Base-by-base conservation (phyloP, 192 early-diverging fungal species). In the Phlyctochytrium planicorne region DNA sequence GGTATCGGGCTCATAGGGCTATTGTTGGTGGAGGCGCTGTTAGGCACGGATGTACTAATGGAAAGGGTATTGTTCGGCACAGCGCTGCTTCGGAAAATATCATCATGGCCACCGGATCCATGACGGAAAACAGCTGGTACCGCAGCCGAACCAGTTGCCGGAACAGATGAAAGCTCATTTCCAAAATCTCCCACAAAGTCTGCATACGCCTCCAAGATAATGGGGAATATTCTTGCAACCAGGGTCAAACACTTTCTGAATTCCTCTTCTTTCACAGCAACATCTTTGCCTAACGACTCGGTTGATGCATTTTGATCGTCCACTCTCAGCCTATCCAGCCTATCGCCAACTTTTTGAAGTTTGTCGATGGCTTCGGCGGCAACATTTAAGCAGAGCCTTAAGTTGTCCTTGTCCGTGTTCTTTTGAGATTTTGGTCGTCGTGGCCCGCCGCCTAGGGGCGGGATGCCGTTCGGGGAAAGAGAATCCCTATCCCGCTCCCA, bases 331-430 rank as follows among this genome's bases (percentile, higher is more conserved):
- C 60, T 57, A 27, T 32, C 52, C 24, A 72, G 33, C 2, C 64
- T 50, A 27, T 72, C 70, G 23, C 65, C 30, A 1, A 77, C 57
- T 36, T 62, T 36, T 50, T 77, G 72, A 31, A 82, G 66, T 61
- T 67, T 66, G 25, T 79, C 77, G 32, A 82, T 59, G 50, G 79
- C n/a, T 60, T 79, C 77, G 31, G 65, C 75, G 6, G 71, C 40
- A 34, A 82, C 69, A 52, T 71, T 66, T 14, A 77, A 40, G 34
- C 78, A 78, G 14, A 79, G 52, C 37, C 69, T 72, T 30, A 77
- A 33, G 52, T 68, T 70, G 32, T 75, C 74, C 40, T 72, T 47
- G 59, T 74, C 69, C 30, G 62, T 62, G 10, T 36, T 60, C 31
- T 25, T 0, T 34, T 24, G 31, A 62, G 25, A n/a, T n/a, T n/a